Percentiles rank a stretch among this genome's conserved stretches.
Conservation (phyloP, 345 rosid genomes). For the Rhizophora mangle region DNA sequence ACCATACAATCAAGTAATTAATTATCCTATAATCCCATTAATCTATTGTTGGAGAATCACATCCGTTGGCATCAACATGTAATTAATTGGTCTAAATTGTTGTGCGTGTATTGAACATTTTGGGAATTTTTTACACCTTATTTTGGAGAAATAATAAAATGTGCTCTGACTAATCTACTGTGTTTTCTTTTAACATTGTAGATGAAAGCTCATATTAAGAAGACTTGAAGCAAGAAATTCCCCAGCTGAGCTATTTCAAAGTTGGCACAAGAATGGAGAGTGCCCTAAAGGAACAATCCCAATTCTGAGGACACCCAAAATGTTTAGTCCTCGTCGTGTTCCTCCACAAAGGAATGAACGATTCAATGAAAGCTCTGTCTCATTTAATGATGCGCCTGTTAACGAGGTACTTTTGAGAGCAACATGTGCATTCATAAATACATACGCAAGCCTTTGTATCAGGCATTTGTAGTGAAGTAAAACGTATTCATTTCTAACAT, state of each 20-base stretch:
- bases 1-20: too few relatives aligned
- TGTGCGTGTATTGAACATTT: too few relatives aligned
- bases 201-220: constrained; percentile 11
- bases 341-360: not conserved
- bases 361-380: too few relatives aligned
- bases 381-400: not conserved
- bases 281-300: constrained; percentile 36
- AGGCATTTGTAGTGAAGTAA: too few relatives aligned
- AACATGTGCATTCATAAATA: not conserved
- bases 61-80: too few relatives aligned
- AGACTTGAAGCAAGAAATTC: not conserved
- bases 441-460: not conserved
- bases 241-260: constrained; percentile 3
- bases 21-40: too few relatives aligned
- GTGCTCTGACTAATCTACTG: too few relatives aligned
- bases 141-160: too few relatives aligned
- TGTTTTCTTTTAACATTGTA: not conserved
- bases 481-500: too few relatives aligned
- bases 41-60: too few relatives aligned
- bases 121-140: too few relatives aligned
- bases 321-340: not conserved
- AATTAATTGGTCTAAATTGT: too few relatives aligned
- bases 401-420: constrained; percentile 5
- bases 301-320: constrained; percentile 6
- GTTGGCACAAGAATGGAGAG: constrained; percentile 17